phyloP scores from a whole-genome alignment of 495 filamentous ascomycete genomes.

The Lentithecium fluviatile region DNA sequence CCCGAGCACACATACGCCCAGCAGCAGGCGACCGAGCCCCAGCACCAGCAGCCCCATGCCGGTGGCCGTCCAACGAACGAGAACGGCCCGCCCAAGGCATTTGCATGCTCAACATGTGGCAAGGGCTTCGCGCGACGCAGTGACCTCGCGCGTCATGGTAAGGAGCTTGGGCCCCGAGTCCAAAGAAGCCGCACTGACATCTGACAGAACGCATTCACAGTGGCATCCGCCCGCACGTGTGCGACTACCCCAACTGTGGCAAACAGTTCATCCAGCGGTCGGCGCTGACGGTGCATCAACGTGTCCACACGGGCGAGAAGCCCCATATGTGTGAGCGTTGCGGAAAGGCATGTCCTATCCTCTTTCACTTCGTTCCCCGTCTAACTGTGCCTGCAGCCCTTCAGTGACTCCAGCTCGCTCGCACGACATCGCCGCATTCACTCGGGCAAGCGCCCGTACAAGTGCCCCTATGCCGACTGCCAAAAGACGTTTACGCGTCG shows the following conservation, averaged over 20 bases:
- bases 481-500: conserved; percentile 97
- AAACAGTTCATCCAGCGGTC: conserved; percentile 98
- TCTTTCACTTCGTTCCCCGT: conserved; percentile 2
- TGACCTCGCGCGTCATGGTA: conserved; percentile 94
- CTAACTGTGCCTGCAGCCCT: conserved; percentile 61
- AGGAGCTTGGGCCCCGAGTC: conserved; percentile 18
- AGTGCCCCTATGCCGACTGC: conserved; percentile 95
- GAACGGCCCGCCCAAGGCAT: conserved; percentile 67
- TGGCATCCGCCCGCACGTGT: conserved; percentile 87
- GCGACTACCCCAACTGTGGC: conserved; percentile 81
- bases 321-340: conserved; percentile 97
- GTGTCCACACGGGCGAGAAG: conserved; percentile 97
- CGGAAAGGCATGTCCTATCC: conserved; percentile 69
- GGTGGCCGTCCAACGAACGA: conserved; percentile 46
- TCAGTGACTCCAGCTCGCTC: conserved; percentile 95
- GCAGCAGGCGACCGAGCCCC: conserved; percentile 37
- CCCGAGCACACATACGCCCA: conserved; percentile 42
- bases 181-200: conserved; percentile 23
- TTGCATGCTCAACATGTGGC: conserved; percentile 83
- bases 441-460: conserved; percentile 93
- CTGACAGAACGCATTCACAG: conserved; percentile 89
- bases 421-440: conserved; percentile 93
- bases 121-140: conserved; percentile 94
- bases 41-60: conserved; percentile 41
- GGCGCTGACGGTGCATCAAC: conserved; percentile 91